Base-by-base conservation (phyloP, 495 filamentous ascomycete genomes). In the Xylaria bambusicola region DNA sequence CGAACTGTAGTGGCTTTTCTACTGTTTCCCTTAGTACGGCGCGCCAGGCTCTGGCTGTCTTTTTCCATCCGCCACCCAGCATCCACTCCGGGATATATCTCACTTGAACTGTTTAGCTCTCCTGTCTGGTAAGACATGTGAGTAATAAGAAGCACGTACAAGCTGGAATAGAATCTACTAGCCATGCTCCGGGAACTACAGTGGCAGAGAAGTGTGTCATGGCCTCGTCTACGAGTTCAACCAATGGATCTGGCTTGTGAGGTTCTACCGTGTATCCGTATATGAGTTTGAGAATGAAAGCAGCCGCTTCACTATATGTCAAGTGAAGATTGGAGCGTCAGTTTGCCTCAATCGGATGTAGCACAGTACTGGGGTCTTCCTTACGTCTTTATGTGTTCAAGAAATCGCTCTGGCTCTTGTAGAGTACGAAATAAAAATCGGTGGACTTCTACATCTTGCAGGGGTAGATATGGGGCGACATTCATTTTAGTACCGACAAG, bases 211-310 rank as follows among this genome's bases (percentile, higher is more conserved):
- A 78, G 0, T 76, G 50, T 0, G 57, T 56, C 62, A 80, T 60
- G 2, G 73, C 65, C 9, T 66, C 33, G 15, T 70, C 70, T 0
- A 67, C 70, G 1, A 76, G 38, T 15, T 77, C 58, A 1, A 82
- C 71, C 0, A 82, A 58, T 13, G 73, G 75, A 51, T 82, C 80
- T 0, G 20, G 31, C 18, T 61, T 55, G 35, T 70, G 56, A 1
- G 71, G 64, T 17, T 80, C 75, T 21, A 75, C 66, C 0, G 64
- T 77, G 45, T 82, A 82, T 7, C 76, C 78, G 49, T 82, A 82
- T 6, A 65, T 63, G 8, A 77, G 66, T 21, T 78, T 76, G 0
- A 82, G 60, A 12, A 81, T 78, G 9, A 81, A 57, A 0, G 67
- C 73, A 6, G 71, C 77, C 6, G 75, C 70, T 49, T 63, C 72